Conservation (phyloP, 208 protist species). For the Trypanosomatidae sp. region DNA sequence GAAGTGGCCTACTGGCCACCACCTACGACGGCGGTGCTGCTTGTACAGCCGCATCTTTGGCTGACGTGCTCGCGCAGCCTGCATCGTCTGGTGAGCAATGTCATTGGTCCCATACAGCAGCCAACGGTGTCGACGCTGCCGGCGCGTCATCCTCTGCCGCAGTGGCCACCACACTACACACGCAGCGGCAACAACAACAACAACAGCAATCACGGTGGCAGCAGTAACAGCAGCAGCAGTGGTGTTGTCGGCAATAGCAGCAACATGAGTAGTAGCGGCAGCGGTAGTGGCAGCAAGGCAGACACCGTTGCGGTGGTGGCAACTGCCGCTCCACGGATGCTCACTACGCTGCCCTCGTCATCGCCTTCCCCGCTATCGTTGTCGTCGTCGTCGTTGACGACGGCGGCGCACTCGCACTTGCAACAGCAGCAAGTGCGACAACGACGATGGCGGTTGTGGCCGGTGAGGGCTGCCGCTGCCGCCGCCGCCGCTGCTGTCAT, state of each 20-base stretch:
- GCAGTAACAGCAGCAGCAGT: neutral
- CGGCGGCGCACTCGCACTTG: too few relatives aligned
- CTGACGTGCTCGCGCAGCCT: conserved; percentile 41
- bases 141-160: conserved; percentile 46
- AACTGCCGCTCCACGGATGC: neutral
- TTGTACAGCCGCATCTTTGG: conserved; percentile 29
- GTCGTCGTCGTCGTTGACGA: neutral
- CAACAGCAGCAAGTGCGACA: too few relatives aligned
- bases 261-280: neutral
- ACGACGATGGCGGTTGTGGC: too few relatives aligned
- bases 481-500: too few relatives aligned
- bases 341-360: neutral
- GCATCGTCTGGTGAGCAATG: conserved; percentile 50
- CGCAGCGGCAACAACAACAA: conserved; percentile 5
- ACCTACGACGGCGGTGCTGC: conserved; percentile 10
- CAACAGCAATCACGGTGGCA: neutral
- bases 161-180: conserved; percentile 70
- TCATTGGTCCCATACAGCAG: conserved; percentile 74
- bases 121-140: conserved; percentile 49
- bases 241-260: neutral
- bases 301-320: too few relatives aligned
- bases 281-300: too few relatives aligned
- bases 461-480: too few relatives aligned
- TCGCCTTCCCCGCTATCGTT: neutral
- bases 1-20: conserved; percentile 35